Evolutionary conservation across 164 flowering plant species (phyloP).

Genomic region (Warburgia ugandensis): DNA sequence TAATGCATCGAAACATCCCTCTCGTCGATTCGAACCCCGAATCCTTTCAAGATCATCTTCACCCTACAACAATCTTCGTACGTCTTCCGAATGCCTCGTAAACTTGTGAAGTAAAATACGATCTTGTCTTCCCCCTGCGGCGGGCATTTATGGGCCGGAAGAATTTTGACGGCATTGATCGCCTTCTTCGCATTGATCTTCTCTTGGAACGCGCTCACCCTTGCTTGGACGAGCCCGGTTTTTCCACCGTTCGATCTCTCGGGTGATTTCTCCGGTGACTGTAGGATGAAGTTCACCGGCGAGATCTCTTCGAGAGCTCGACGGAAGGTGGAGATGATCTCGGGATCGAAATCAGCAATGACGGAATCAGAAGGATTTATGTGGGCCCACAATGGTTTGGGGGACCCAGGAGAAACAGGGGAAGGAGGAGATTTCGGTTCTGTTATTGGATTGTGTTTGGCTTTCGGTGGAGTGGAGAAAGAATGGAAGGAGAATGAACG

Average conservation of each 20-base stretch:
- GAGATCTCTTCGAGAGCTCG: slow-evolving; percentile 48
- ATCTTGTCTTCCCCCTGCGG: slow-evolving; percentile 40
- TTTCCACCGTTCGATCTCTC: background rate
- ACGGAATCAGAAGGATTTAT: slow-evolving; percentile 15
- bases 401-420: no score
- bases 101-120: slow-evolving; percentile 72
- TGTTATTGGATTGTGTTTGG: slow-evolving; percentile 12
- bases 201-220: slow-evolving; percentile 12
- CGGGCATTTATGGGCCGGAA: no score
- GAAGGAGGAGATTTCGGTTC: no score
- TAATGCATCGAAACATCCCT: slow-evolving; percentile 91
- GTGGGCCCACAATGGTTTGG: no score
- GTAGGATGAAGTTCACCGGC: slow-evolving; percentile 26
- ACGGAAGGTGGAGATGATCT: slow-evolving; percentile 43
- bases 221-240: slow-evolving; percentile 8
- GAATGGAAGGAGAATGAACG: slow-evolving; percentile 56
- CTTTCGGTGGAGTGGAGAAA: background rate
- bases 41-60: slow-evolving; percentile 51
- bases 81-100: slow-evolving; percentile 86
- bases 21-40: slow-evolving; percentile 64
- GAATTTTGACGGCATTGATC: no score
- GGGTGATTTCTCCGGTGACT: no score
- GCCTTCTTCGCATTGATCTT: slow-evolving; percentile 9
- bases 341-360: slow-evolving; percentile 51
- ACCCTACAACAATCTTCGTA: slow-evolving; percentile 79